Conservation (phyloP, 2,329 filamentous ascomycete genomes). For the Fusarium aywerte region DNA sequence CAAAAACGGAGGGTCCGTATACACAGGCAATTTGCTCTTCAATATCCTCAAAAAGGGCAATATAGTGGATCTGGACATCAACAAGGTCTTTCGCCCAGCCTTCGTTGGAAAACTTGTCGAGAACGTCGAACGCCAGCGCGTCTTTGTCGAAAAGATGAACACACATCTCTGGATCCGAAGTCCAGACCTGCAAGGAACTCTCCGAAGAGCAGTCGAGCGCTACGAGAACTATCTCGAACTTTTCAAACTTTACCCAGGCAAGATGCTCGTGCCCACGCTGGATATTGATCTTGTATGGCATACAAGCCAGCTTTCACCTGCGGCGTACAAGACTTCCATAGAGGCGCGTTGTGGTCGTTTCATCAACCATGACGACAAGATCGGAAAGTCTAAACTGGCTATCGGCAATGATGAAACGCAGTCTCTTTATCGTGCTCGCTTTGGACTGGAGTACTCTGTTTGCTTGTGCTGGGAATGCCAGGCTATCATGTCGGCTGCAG, state of each 20-base stretch:
- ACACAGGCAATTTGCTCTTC: conserved; percentile 3
- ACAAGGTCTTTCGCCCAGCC: not conserved
- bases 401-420: conserved; percentile 28
- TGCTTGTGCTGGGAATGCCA: conserved; percentile 42
- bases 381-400: conserved; percentile 17
- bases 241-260: conserved; percentile 50
- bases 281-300: conserved; percentile 57
- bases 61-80: not conserved
- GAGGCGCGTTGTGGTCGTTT: conserved; percentile 38
- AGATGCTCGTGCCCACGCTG: conserved; percentile 52
- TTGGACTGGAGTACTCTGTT: conserved; percentile 28
- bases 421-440: conserved; percentile 32
- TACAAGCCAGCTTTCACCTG: conserved; percentile 53
- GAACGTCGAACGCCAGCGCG: conserved; percentile 48
- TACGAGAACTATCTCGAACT: conserved; percentile 54
- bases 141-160: conserved; percentile 55
- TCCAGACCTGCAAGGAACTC: conserved; percentile 49
- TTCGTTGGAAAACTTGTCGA: conserved; percentile 6
- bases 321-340: conserved; percentile 40
- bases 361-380: conserved; percentile 45
- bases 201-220: conserved; percentile 50
- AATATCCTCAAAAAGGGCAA: conserved; percentile 17
- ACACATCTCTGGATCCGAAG: conserved; percentile 52
- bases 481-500: conserved; percentile 30
- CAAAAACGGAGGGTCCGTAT: not conserved